Base-by-base conservation (phyloP, 768 basidiomycete species). In the Leucocoprinus sp. region DNA sequence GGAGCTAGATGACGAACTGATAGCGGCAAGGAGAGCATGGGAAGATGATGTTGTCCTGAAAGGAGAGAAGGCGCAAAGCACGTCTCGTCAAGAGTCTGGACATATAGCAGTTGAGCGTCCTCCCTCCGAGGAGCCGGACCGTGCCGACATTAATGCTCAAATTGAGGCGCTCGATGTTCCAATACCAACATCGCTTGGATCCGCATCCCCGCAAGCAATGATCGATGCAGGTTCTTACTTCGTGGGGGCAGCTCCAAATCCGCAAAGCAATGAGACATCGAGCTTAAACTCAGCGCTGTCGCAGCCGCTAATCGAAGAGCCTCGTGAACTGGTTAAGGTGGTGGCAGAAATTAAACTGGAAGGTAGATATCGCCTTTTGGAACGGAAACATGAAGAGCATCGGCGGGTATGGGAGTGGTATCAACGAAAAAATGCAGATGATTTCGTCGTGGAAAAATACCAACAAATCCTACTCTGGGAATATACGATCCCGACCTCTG, bases 381-480 rank as follows among this genome's bases (percentile, higher is more conserved):
- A 84, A 58, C 83, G 81, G 71, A 82, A 83, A 52, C 87, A 93
- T 45, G 83, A 84, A 53, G 91, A 95, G 54, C 85, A 90, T 52
- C 76, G 85, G 28, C 81, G 88, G 34, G 78, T 95, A 22, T 97
- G 93, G 93, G 88, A 92, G 55, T 96, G 92, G 93, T 95, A 95
- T 57, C 67, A 88, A 8, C 78, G 87, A 40, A 87, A 90, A 64
- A 91, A 93, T 57, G 58, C 67, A 9, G 88, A 92, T 56, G 85
- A 89, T 56, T 84, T 98, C 55, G 76, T 87, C 28, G 87, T 93
- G 33, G 90, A 92, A 60, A 89, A 92, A 59, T 96, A 93, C 55
- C 96, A 98, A 57, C 80, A 82, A 56, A 84, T 98, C 59, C 80
- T 75, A 54, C 64, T 93, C 14, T 78, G 83, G 65, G 81, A 84